Base-by-base conservation (phyloP, 1,139 yeast genomes). In the Hanseniaspora uvarum region DNA sequence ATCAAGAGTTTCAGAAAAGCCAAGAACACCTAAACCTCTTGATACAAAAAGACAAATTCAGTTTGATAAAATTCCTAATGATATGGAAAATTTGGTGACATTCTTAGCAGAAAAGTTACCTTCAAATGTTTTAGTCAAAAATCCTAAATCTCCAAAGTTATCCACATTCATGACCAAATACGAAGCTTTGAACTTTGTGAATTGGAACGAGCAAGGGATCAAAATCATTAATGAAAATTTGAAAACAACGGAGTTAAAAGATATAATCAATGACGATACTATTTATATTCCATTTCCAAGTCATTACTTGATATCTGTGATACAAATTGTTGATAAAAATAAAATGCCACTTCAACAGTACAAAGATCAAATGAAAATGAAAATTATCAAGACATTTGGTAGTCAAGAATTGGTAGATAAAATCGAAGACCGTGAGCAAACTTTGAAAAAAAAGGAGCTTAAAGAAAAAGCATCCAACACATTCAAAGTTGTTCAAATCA, bases 141-240 rank as follows among this genome's bases (percentile, higher is more conserved):
- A 36, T 12, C 39, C 23, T 3, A 16, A 21, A 50, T 21, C 19
- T 5, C 23, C 36, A 30, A 14, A 44, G 7, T 23, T 43, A 3
- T 43, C 34, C 6, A 23, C 36, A 7, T 43, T 50, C 11, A 44
- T 24, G 34, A 43, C 40, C 12, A 28, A 19, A 5, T 19, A 6
- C 5, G 37, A 30, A 12, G 39, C 46, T 24, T 18, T 50, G 6
- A 50, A 50, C 14, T 23, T 4, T 18, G 19, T 44, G 5, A 21
- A 50, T 33, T 50, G 53, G 53, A 30, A 34, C 12, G 7, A 18
- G 5, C 14, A 44, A 33, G 53, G 48, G 11, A 16, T 50, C 2
- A 41, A 34, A 30, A 44, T 50, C 3, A 10, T 36, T 19, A 37
- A 21, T n/a, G 16, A 36, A n/a, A 14, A 14, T 5, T 14, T 50